A percentile compares a stretch with the other conserved stretches of the same genome.
phyloP scores from a whole-genome alignment of 192 early-diverging fungal species.

The Lobosporangium transversale region DNA sequence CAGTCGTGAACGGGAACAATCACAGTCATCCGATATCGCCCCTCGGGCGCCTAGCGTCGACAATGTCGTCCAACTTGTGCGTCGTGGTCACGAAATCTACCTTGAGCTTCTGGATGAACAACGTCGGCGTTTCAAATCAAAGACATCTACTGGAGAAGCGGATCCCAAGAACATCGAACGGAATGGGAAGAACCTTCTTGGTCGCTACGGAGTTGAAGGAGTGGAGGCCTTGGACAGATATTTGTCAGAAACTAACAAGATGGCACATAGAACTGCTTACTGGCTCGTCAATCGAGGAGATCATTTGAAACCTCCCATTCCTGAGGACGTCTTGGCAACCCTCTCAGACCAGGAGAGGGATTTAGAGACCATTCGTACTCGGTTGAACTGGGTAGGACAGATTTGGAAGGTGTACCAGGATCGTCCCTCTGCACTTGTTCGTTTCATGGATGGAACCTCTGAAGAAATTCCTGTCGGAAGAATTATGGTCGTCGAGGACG shows the following conservation, averaged over 20 bases:
- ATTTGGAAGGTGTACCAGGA: slow-evolving; percentile 49
- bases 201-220: slow-evolving; percentile 44
- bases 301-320: slow-evolving; percentile 20
- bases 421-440: slow-evolving; percentile 46
- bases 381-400: slow-evolving; percentile 61
- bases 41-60: slow-evolving; percentile 49
- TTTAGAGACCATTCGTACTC: slow-evolving; percentile 36
- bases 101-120: slow-evolving; percentile 16
- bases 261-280: slow-evolving; percentile 15
- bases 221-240: slow-evolving; percentile 47
- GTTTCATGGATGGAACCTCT: slow-evolving; percentile 50
- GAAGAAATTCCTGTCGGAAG: slow-evolving; percentile 33
- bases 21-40: slow-evolving; percentile 35
- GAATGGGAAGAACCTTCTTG: slow-evolving; percentile 18
- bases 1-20: slow-evolving; percentile 38
- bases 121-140: not conserved
- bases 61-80: slow-evolving; percentile 28
- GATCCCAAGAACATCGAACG: slow-evolving; percentile 24
- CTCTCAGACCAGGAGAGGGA: slow-evolving; percentile 30
- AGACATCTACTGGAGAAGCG: not conserved
- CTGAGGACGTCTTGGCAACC: slow-evolving; percentile 32
- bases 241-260: slow-evolving; percentile 45
- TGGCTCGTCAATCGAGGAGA: slow-evolving; percentile 33
- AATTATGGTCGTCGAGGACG: slow-evolving; percentile 51
- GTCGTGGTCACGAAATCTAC: slow-evolving; percentile 40